Base-by-base conservation (phyloP, 2,329 filamentous ascomycete species). In the Tolypocladium ophioglossoides region DNA sequence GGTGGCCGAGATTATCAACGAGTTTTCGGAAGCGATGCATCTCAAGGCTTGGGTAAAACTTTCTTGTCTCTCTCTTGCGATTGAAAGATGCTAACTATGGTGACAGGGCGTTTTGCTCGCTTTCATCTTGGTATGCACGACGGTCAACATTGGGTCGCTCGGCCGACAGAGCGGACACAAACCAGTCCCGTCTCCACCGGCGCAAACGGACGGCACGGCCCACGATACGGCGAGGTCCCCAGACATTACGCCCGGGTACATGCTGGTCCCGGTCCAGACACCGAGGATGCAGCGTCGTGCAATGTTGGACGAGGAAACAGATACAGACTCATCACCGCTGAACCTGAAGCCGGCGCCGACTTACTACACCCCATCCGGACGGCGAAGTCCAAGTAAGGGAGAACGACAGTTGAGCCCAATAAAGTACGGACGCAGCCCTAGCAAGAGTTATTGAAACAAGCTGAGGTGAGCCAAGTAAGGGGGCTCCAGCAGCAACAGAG, bases 1-100 rank as follows among this genome's bases (percentile, higher is more conserved):
- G 30, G 87, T 96, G 66, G 92, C 92, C 1, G 84, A 90, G 65
- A 95, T 99, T 41, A 86, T 97, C 70, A 96, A 97, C 67, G 86
- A 87, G 63, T 96, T 97, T 68, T 85, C 95, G 5, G 90, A 95
- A 62, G 85, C 89, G 7, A 91, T 97, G 69, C 90, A 87, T 59
- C 86, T 89, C 70, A 96, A 96, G 70, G 78, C 79, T 11, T 79
- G 78, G 72, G 79, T 82, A 69, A 59, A 76, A 11, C 10, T 20
- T 12, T 32, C 18, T 18, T 3, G 27, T 20, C 44, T 12, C 44
- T 7, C 2, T 20, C 16, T 18, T 35, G 35, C 1, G 3, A 20
- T 37, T 22, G 20, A 8, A 16, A 20, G 27, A 12, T 18, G 18
- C 52, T 47, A 44, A 56, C 50, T 4, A 14, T 7, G n/a, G 8